Conservation (phyloP, 78 protist genomes). For the Dictyostelium firmibasis region DNA sequence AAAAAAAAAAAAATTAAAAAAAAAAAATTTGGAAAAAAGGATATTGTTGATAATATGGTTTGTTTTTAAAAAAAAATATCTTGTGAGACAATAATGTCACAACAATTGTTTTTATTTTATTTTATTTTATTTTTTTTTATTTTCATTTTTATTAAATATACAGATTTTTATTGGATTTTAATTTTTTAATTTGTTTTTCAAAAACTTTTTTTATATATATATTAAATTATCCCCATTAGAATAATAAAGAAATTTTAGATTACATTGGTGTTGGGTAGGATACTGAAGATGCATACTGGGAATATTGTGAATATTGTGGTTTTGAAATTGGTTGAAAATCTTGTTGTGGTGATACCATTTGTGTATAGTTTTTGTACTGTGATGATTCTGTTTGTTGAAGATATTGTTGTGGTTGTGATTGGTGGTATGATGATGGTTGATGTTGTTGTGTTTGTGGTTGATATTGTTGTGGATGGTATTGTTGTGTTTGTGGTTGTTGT, state of each 20-base stretch:
- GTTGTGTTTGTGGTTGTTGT: neutral
- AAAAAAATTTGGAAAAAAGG: neutral
- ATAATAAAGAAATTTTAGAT: neutral
- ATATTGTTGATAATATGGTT: neutral
- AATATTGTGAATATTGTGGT: neutral
- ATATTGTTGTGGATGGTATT: neutral
- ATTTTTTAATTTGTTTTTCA: neutral
- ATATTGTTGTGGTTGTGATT: neutral
- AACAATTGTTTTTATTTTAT: too few species aligned
- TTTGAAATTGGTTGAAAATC: neutral
- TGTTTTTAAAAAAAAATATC: neutral
- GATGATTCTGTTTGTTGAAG: conserved; percentile 1
- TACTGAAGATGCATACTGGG: neutral
- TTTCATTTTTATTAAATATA: neutral
- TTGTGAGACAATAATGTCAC: neutral
- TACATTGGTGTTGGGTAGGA: neutral
- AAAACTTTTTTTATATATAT: too few species aligned
- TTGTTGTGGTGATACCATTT: neutral
- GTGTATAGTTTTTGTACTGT: neutral
- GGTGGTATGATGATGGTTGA: neutral
- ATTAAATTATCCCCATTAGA: too few species aligned
- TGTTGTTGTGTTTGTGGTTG: neutral
- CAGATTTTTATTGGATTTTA: too few species aligned
- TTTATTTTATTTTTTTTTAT: too few species aligned
- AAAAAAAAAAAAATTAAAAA: too few species aligned